Conservation (phyloP, 495 filamentous ascomycete species). For the Podospora bellae-mahoneyi region DNA sequence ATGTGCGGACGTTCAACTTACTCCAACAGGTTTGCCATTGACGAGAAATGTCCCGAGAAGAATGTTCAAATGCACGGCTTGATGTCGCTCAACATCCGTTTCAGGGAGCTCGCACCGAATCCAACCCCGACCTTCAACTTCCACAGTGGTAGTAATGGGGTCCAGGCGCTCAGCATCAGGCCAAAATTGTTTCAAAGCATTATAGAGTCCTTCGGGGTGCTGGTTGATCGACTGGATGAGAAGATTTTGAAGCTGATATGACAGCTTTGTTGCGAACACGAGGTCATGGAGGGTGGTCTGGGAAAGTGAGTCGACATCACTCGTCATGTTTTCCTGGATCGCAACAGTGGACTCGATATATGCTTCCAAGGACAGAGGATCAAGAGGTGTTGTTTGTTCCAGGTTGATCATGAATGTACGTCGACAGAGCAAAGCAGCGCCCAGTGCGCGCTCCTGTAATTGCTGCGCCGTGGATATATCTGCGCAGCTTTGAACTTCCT, state of each 20-base stretch:
- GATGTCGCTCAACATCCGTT: conserved; percentile 9
- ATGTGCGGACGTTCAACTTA: neutral
- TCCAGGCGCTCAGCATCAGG: conserved; percentile 19
- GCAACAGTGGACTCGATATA: conserved; percentile 39
- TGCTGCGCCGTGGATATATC: conserved; percentile 40
- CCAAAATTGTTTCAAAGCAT: conserved; percentile 31
- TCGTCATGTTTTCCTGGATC: conserved; percentile 41
- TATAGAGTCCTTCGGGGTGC: conserved; percentile 28
- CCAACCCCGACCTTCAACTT: neutral
- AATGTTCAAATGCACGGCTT: conserved; percentile 44
- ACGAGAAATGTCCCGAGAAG: conserved; percentile 50
- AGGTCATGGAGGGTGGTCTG: conserved; percentile 35
- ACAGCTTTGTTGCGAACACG: conserved; percentile 48
- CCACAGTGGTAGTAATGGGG: neutral
- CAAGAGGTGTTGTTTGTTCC: conserved; percentile 14
- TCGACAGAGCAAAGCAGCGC: conserved; percentile 50
- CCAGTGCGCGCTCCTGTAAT: conserved; percentile 42
- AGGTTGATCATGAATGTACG: conserved; percentile 42
- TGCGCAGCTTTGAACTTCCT: conserved; percentile 39
- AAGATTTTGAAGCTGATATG: conserved; percentile 33
- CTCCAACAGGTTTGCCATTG: conserved; percentile 44
- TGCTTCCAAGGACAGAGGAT: conserved; percentile 18
- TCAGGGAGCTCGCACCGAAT: conserved; percentile 16
- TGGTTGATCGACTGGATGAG: conserved; percentile 31
- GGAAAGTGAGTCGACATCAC: conserved; percentile 32